Base-by-base conservation (phyloP, 495 filamentous ascomycete genomes). In the Xylaria scruposa region DNA sequence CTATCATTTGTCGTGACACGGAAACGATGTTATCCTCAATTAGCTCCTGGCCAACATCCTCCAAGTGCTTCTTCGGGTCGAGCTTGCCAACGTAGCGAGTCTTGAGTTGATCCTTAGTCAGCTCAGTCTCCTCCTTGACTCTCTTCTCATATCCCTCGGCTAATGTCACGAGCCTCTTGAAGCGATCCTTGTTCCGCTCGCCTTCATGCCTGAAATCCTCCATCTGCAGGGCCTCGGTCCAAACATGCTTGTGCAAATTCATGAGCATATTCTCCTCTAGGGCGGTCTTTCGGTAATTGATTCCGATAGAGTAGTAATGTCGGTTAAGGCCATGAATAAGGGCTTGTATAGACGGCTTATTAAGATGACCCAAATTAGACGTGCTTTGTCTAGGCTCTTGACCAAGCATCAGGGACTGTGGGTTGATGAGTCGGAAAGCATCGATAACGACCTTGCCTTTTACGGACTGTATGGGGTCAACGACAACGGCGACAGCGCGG, bases 361-460 rank as follows among this genome's bases (percentile, higher is more conserved):
- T 98, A 70, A 99, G 89, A 81, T 99, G 96, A 53, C 96, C 96
- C 78, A 99, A 84, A 84, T 99, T 99, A 69, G 94, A 97, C 54
- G 96, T 99, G 70, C 94, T 98, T 82, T 99, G 96, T 40, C 96
- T 91, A n/a, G 96, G 96, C 80, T 99, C 96, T 78, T 98, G 95
- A 29, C 97, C 97, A 81, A 98, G 92, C 88, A 99, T 97, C 71
- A 98, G 88, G n/a, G 94, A 93, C 82, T 99, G 96, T 49, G 97
- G 97, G 85, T 97, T 97, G 85, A 99, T 99, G 66, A 98, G 90
- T 63, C 96, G 95, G 90, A 99, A 99, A 42, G 96, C 96, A 80
- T 99, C 96, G 74, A 99, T 99, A 73, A 99, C 96, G 77, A 99
- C 96, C 80, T 99, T 99, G 81, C 96, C 96, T 83, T 99, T 99